A percentile compares a stretch with the other conserved stretches of the same genome.
phyloP scores from a whole-genome alignment of 2,329 filamentous ascomycete genomes.

The Fusarium graminum region DNA sequence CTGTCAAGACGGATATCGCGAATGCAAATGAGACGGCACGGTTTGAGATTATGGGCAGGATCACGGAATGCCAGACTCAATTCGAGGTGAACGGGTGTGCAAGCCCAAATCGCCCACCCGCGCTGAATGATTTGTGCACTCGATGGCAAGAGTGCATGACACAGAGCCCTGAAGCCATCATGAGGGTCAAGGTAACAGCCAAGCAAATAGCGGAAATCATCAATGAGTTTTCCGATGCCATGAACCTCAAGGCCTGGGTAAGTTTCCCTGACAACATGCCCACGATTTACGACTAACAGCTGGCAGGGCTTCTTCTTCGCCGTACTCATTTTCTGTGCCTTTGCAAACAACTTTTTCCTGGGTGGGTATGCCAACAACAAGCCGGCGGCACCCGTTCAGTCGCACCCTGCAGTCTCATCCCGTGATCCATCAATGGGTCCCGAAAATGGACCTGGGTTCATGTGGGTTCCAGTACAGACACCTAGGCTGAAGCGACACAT shows the following conservation, averaged over 20 bases:
- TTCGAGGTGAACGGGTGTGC: slow-evolving; percentile 83
- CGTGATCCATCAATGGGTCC: slow-evolving; percentile 48
- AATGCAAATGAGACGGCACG: slow-evolving; percentile 77
- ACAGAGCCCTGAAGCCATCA: slow-evolving; percentile 81
- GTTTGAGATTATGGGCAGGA: slow-evolving; percentile 77
- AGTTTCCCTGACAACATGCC: slow-evolving; percentile 40
- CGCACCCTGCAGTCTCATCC: slow-evolving; percentile 35
- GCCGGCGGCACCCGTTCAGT: slow-evolving; percentile 46
- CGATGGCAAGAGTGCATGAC: slow-evolving; percentile 92
- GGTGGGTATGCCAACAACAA: slow-evolving; percentile 52
- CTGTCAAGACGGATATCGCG: slow-evolving; percentile 80
- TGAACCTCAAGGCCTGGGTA: slow-evolving; percentile 82
- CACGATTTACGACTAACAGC: slow-evolving; percentile 23
- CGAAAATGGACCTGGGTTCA: slow-evolving; percentile 59
- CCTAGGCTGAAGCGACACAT: slow-evolving; percentile 60
- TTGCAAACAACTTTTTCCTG: slow-evolving; percentile 66
- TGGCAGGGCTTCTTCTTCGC: slow-evolving; percentile 65
- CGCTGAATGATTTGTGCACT: slow-evolving; percentile 78
- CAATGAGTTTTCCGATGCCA: slow-evolving; percentile 91
- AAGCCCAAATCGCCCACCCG: slow-evolving; percentile 76
- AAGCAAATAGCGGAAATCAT: slow-evolving; percentile 93
- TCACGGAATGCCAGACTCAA: slow-evolving; percentile 77
- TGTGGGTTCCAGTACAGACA: slow-evolving; percentile 65
- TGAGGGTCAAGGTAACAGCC: slow-evolving; percentile 83
- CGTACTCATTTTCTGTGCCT: slow-evolving; percentile 61